Evolutionary conservation across 176 grass and related monocot genomes (phyloP), one percentile per base, ranked within the genome.

Genomic region (Lolium multiflorum): DNA sequence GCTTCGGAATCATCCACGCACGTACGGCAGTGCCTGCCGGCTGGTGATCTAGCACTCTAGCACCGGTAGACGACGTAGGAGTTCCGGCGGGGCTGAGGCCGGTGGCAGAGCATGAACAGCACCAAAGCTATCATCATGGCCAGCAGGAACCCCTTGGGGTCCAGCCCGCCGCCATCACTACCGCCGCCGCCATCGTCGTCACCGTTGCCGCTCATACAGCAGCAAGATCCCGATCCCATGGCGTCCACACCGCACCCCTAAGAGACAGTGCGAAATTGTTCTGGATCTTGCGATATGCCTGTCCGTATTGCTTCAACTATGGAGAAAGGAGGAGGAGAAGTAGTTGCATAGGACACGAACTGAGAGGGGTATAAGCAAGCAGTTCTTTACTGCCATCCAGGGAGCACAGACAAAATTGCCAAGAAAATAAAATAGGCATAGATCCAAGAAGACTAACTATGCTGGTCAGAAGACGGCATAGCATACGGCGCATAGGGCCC

Each of bases 171-270:
- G 35, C 39, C 84, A 0, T 20, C 54, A 1, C 24, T 79, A 14
- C 13, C 55, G 28, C 77, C 60, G 35, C 17, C 81, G 39, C 51
- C 80, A 24, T 44, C 80, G 80, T 13, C 86, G 48, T 81, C 81
- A 46, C 82, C 82, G 68, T 68, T 62, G 80, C 83, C 11, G 25
- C 80, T 77, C 28, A 82, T 74, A 77, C 93, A 95, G 83, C 93
- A 93, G 83, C 91, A 91, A 17, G 91, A 93, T 22, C 91, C 91
- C 89, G 91, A 95, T 9, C 91, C 91, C 93, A 93, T 95, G 74
- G 52, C 16, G 9, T 0, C 52, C 13, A 0, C 21, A 11, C 54
- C 31, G 1, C 52, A 41, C 18, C 59, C 3, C 22, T 15, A 1
- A 68, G 8, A 60, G 3, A 10, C 6, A 51, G 74, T 35, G 28